A percentile compares a stretch with the other conserved stretches of the same genome.
These are phyloP conservation scores for Bjerkandera adusta DNA, from an alignment of 1,284 basidiomycete genomes.

Conservation along the genomic window DNA sequence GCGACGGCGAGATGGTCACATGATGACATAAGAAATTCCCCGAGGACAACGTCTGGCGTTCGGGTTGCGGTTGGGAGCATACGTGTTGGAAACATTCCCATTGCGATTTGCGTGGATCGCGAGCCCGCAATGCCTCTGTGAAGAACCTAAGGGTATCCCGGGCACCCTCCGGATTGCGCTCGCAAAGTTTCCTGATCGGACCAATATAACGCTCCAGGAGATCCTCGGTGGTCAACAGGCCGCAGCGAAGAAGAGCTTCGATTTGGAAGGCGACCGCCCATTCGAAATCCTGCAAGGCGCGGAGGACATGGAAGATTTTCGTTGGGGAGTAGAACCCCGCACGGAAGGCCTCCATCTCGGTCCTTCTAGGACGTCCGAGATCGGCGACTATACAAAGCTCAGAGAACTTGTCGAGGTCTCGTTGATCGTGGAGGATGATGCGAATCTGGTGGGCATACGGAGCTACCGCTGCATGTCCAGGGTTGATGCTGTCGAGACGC, in stretches of 20 bases:
- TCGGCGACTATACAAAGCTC: conserved; percentile 53
- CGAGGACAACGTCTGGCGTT: conserved; percentile 2
- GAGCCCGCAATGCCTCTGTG: conserved; percentile 40
- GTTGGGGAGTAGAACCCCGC: conserved; percentile 48
- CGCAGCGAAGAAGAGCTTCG: conserved; percentile 60
- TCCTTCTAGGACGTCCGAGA: conserved; percentile 36
- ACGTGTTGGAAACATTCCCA: conserved; percentile 46
- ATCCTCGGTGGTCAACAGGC: conserved; percentile 54
- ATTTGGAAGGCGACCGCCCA: conserved; percentile 72
- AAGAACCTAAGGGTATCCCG: conserved; percentile 52
- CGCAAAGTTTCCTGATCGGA: conserved; percentile 40
- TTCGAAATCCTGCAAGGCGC: conserved; percentile 39
- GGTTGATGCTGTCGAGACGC: conserved; percentile 52
- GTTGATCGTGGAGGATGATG: conserved; percentile 45
- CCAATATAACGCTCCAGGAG: conserved; percentile 42
- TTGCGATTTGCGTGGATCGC: conserved; percentile 42
- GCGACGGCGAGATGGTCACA: conserved; percentile 70
- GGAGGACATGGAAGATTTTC: conserved; percentile 43
- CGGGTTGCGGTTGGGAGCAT: background rate
- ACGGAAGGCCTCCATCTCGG: conserved; percentile 44
- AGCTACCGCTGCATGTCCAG: conserved; percentile 51
- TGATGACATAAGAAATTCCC: conserved; percentile 52
- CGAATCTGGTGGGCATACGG: conserved; percentile 68
- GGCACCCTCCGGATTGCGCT: conserved; percentile 29
- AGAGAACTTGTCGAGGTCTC: conserved; percentile 45